Evolutionary conservation across 2,329 filamentous ascomycete genomes (phyloP), one percentile per base, ranked within the genome.

Genomic region (Stylonectria norvegica): DNA sequence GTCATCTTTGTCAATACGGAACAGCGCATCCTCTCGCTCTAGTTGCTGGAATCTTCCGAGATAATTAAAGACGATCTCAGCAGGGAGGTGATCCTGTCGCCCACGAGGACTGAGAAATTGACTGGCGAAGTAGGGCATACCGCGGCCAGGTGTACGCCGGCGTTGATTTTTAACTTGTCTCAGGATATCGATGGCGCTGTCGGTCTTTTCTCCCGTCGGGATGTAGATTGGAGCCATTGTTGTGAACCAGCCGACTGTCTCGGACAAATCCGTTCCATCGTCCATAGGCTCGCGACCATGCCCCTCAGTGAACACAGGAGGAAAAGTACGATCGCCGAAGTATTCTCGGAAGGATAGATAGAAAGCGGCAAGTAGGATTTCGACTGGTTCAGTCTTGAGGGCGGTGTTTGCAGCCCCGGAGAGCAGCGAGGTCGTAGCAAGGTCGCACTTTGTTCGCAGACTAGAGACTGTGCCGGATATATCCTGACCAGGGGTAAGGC

Each of bases 241-340:
- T 12, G 62, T 62, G 42, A 64, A 64, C 61, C 61, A 65, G 2
- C 61, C 62, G 1, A 64, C 59, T 1, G 59, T 64, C 7, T 52
- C 20, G 1, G 57, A 55, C 2, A 59, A 19, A 34, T 64, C 54
- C 4, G 62, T 38, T 4, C 23, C 29, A 3, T 46, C 23, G 34
- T 52, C 46, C 54, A 51, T 60, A 2, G 57, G 19, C 23, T 64
- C 58, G 20, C 62, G 50, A 8, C 60, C 62, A 29, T 64, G 61
- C 5, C 52, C 54, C 34, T 64, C 61, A 11, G 31, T 52, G 33
- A 53, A 59, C 1, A 63, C 38, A 5, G 43, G 29, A 4, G 59
- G 58, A 1, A 32, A 7, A 3, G 38, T n/a, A 7, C 55, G 45
- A 30, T 59, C 53, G 1, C 20, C 8, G 30, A 64, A 64, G 2